Evolutionary conservation across 805 yeast species (phyloP), one percentile per base, ranked within the genome.

Genomic region (Yamadazyma philogaea): DNA sequence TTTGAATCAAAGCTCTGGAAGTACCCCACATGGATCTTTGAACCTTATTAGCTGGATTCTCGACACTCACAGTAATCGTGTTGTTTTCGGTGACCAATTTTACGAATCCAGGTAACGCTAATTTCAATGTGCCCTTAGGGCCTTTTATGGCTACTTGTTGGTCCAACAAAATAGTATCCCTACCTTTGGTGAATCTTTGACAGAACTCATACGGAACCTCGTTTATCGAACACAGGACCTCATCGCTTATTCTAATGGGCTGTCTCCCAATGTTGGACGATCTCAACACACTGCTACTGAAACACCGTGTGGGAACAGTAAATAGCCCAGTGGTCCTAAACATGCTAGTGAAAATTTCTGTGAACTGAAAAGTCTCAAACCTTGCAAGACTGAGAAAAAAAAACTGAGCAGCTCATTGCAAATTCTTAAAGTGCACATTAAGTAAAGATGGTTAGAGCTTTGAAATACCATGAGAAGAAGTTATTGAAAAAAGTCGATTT

Each of bases 1-100:
- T 91, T 55, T 81, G 79, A 37, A 93, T 61, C 45, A 83, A 71
- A 0, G 95, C 75, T 60, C 99, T 78, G 40, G 84, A 75, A 6
- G 98, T 93, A 14, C 99, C 99, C 98, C 98, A 93, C 78, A 93
- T 79, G 15, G 95, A 71, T 50, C 84, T 79, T 68, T 93, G 99
- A 41, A 78, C 69, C 56, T 78, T 82, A 53, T 76, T 67, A 1
- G 59, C 55, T 3, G 80, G 71, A 53, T 82, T 75, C 30, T 68
- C 65, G n/a, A 90, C 87, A 1, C 67, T 44, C 3, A 91, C 81
- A 4, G 59, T 50, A 30, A 85, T 60, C 37, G 68, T 66, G 30
- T 68, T 68, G 7, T 34, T 31, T 3, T 37, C 46, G n/a, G 56
- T 48, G 2, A 57, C 51, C 3, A 85, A 44, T 3, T 67, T 58